Evolutionary conservation across 768 basidiomycete genomes (phyloP).

Genomic region (Amanita rubescens): DNA sequence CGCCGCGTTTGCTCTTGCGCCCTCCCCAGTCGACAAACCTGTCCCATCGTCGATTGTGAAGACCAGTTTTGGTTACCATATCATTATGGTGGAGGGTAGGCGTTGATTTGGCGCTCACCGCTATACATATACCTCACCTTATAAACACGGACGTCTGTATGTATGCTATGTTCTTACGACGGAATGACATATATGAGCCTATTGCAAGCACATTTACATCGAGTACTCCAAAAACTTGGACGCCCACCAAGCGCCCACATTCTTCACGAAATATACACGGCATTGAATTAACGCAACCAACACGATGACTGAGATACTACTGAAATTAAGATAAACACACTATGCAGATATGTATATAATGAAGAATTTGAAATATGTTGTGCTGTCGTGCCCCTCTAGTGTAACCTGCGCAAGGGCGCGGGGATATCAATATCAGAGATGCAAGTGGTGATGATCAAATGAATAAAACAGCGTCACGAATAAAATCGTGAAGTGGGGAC

Average conservation of each 20-base stretch:
- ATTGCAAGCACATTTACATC: no score
- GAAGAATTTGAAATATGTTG: no score
- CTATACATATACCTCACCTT: no score
- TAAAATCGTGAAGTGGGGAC: slow-evolving; percentile 5
- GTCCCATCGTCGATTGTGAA: slow-evolving; percentile 66
- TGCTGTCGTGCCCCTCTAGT: slow-evolving; percentile 3
- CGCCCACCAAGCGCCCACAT: no score
- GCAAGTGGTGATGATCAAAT: not conserved
- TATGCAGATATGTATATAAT: not conserved
- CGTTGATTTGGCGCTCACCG: slow-evolving; percentile 27
- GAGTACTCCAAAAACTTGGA: no score
- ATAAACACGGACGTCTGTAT: no score
- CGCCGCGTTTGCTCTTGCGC: slow-evolving; percentile 74
- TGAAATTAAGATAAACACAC: not conserved
- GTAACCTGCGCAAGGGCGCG: no score
- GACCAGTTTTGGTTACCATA: slow-evolving; percentile 80
- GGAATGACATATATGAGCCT: no score
- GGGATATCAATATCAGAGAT: not conserved
- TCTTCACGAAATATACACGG: no score
- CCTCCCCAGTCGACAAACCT: slow-evolving; percentile 79
- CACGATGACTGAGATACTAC: not conserved
- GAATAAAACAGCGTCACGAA: not conserved
- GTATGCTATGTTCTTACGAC: no score
- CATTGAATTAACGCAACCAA: not conserved
- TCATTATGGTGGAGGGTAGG: slow-evolving; percentile 88